phyloP scores from a whole-genome alignment of 139 green algal species.

The Coelastrella sp. region DNA sequence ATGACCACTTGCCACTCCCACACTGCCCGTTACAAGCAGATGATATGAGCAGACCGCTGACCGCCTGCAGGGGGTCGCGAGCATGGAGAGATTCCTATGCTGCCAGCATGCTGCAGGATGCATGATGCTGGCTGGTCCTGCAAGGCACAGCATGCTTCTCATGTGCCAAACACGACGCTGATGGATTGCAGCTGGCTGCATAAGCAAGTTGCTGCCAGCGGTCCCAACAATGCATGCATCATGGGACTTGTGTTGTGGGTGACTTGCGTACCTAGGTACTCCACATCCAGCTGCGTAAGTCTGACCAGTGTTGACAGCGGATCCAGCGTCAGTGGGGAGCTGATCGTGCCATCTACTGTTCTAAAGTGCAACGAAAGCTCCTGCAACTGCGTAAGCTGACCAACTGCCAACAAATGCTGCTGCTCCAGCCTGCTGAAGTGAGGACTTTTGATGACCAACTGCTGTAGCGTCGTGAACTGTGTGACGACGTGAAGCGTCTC shows the following conservation, averaged over 20 bases:
- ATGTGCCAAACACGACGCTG: no score
- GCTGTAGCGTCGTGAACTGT: neutral
- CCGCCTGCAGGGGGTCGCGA: no score
- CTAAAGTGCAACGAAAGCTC: conserved; percentile 20
- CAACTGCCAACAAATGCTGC: conserved; percentile 16
- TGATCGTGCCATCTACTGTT: conserved; percentile 36
- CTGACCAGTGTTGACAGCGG: conserved; percentile 12
- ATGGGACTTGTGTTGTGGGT: neutral
- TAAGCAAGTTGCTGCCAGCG: no score
- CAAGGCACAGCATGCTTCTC: no score
- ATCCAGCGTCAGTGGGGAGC: conserved; percentile 6
- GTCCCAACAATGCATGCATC: no score
- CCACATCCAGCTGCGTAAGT: conserved; percentile 17
- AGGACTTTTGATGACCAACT: neutral
- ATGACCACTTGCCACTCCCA: no score
- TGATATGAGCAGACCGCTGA: no score
- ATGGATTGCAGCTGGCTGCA: no score
- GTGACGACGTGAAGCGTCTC: neutral
- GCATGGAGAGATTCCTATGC: neutral
- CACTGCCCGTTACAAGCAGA: no score
- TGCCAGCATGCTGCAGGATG: no score
- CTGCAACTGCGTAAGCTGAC: conserved; percentile 6
- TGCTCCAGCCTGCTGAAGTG: conserved; percentile 37
- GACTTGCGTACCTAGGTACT: conserved; percentile 22
- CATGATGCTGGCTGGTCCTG: no score